Conservation (phyloP, 2,329 filamentous ascomycete species). For the Herpomyces periplanetae region DNA sequence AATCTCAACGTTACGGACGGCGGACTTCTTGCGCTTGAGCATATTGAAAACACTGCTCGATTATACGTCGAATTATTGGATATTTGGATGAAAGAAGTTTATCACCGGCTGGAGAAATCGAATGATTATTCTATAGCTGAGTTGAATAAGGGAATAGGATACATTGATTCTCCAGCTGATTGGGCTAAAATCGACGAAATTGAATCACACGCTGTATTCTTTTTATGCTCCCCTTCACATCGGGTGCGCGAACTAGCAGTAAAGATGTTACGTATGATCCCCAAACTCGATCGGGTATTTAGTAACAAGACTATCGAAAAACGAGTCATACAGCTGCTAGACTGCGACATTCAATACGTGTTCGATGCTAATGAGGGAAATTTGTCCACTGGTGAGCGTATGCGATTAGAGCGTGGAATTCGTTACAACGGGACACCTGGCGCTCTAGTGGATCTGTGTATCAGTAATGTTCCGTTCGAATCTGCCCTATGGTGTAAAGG, state of each 20-base stretch:
- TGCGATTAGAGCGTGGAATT: conserved; percentile 56
- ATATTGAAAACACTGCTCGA: conserved; percentile 71
- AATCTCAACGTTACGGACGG: conserved; percentile 96
- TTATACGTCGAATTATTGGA: conserved; percentile 72
- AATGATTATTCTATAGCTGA: conserved; percentile 20
- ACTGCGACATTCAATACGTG: conserved; percentile 51
- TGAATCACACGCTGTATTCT: conserved; percentile 83
- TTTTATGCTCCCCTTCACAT: conserved; percentile 74
- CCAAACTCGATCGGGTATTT: conserved; percentile 62
- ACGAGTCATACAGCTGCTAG: conserved; percentile 67
- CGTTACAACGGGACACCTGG: conserved; percentile 46
- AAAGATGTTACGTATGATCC: conserved; percentile 59
- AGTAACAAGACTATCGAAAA: conserved; percentile 32
- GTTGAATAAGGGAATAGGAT: conserved; percentile 27
- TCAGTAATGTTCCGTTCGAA: conserved; percentile 77
- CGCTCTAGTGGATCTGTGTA: conserved; percentile 65
- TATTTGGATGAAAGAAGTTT: conserved; percentile 93
- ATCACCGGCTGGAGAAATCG: conserved; percentile 38
- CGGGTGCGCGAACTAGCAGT: conserved; percentile 64
- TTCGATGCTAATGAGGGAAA: conserved; percentile 77
- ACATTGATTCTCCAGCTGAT: conserved; percentile 49
- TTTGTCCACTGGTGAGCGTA: conserved; percentile 61
- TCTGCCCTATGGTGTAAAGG: conserved; percentile 89
- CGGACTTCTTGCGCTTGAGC: conserved; percentile 63
- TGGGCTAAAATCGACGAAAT: conserved; percentile 86